These are phyloP conservation scores for Geranium incanum DNA, from an alignment of 441 rosid species.

Conservation along the genomic window DNA sequence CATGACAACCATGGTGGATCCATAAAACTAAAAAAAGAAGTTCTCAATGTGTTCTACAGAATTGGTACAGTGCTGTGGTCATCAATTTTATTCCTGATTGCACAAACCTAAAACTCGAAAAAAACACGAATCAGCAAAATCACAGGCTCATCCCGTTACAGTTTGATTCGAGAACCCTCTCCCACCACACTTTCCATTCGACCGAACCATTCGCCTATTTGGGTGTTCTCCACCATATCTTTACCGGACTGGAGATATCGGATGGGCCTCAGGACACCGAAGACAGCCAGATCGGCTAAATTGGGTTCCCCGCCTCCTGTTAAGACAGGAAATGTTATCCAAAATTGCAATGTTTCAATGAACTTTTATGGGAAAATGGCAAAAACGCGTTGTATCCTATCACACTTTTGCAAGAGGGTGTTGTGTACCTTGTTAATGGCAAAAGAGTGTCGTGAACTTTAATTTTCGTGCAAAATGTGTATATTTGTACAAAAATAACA, in stretches of 20 bases:
- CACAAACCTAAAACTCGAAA: neutral
- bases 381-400: too few species aligned
- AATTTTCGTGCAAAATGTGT: too few species aligned
- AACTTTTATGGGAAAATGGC: too few species aligned
- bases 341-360: neutral
- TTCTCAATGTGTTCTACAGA: too few species aligned
- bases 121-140: neutral
- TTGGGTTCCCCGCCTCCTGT: slow-evolving; percentile 82
- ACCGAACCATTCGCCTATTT: slow-evolving; percentile 71
- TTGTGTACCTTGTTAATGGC: too few species aligned
- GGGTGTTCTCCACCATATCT: slow-evolving; percentile 86
- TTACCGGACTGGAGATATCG: slow-evolving; percentile 66
- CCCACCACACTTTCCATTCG: slow-evolving; percentile 75
- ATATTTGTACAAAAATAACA: too few species aligned
- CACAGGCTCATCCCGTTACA: slow-evolving; percentile 9
- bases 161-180: slow-evolving; percentile 42
- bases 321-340: neutral
- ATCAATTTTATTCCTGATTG: neutral
- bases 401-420: too few species aligned
- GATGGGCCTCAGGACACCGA: slow-evolving; percentile 87
- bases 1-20: too few species aligned
- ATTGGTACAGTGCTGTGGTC: too few species aligned
- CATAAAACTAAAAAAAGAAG: too few species aligned
- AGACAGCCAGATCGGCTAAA: slow-evolving; percentile 83
- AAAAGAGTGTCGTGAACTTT: too few species aligned